Evolutionary conservation across 176 grass and related monocot genomes (phyloP).

Genomic region (Oryza glumipatula): DNA sequence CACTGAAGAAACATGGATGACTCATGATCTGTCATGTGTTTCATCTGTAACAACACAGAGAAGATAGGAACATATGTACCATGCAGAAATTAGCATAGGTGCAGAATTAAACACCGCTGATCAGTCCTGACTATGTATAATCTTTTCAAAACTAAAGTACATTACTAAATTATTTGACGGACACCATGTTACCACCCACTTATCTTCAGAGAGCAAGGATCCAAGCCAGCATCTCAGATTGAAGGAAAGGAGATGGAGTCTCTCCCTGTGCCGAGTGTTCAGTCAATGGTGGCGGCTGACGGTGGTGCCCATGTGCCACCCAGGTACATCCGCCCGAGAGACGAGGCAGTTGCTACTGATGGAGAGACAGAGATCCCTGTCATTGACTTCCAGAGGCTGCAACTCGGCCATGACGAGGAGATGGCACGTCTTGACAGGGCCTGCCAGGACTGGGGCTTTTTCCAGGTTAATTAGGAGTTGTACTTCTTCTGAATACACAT

Average conservation of each 20-base stretch:
- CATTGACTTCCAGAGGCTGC: slow-evolving; percentile 31
- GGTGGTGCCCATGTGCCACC: slow-evolving; percentile 8
- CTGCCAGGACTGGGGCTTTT: slow-evolving; percentile 69
- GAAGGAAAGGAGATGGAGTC: slow-evolving; percentile 33
- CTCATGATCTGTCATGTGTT: too few species aligned
- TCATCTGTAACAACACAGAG: too few species aligned
- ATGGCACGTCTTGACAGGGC: slow-evolving; percentile 37
- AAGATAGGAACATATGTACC: too few species aligned
- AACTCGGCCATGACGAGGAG: slow-evolving; percentile 6
- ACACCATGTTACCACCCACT: neutral
- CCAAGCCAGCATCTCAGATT: neutral
- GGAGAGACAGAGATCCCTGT: slow-evolving; percentile 20
- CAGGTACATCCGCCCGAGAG: slow-evolving; percentile 38
- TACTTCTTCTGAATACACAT: neutral
- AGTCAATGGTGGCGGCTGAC: slow-evolving; percentile 26
- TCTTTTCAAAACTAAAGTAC: neutral
- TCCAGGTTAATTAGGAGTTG: slow-evolving; percentile 39
- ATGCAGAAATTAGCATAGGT: too few species aligned
- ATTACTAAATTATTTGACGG: neutral
- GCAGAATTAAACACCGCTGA: neutral
- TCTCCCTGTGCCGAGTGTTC: slow-evolving; percentile 52
- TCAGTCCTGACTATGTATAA: neutral
- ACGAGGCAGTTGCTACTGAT: neutral
- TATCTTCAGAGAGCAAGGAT: neutral
- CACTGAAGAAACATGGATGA: too few species aligned